phyloP scores from a whole-genome alignment of 306 rosid species.

The Ormosia semicastrata region DNA sequence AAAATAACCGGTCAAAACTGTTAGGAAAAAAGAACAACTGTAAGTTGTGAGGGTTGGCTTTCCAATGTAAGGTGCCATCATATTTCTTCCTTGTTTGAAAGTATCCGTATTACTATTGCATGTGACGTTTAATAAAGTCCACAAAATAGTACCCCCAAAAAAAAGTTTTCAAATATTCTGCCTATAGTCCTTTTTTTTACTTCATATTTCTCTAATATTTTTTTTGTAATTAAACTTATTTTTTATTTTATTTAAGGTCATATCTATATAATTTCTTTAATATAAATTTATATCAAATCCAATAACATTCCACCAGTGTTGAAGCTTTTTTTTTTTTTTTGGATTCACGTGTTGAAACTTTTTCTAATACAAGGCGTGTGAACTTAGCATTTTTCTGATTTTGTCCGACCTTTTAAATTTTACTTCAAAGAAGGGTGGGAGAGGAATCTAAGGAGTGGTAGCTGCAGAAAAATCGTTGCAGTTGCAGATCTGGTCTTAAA shows the following conservation, averaged over 20 bases:
- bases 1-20: slow-evolving; percentile 50
- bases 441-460: slow-evolving; percentile 43
- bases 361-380: slow-evolving; percentile 4
- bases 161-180: background rate
- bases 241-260: background rate
- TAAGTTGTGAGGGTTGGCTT: slow-evolving; percentile 32
- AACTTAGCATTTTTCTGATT: background rate
- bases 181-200: background rate
- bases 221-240: background rate
- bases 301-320: background rate
- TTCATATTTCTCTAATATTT: background rate
- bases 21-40: background rate
- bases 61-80: slow-evolving; percentile 40
- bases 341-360: background rate
- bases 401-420: slow-evolving; percentile 9
- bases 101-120: slow-evolving; percentile 8
- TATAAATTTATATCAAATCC: background rate
- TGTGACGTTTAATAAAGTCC: background rate
- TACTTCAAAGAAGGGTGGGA: slow-evolving; percentile 17
- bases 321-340: background rate
- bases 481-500: slow-evolving; percentile 50
- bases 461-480: slow-evolving; percentile 34
- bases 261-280: background rate
- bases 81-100: slow-evolving; percentile 35
- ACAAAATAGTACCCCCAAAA: too few relatives aligned